Percentiles rank a stretch among this genome's conserved stretches.
These are phyloP conservation scores for Scedosporium boydii DNA, from an alignment of 2,329 filamentous ascomycete species.

Conservation along the genomic window DNA sequence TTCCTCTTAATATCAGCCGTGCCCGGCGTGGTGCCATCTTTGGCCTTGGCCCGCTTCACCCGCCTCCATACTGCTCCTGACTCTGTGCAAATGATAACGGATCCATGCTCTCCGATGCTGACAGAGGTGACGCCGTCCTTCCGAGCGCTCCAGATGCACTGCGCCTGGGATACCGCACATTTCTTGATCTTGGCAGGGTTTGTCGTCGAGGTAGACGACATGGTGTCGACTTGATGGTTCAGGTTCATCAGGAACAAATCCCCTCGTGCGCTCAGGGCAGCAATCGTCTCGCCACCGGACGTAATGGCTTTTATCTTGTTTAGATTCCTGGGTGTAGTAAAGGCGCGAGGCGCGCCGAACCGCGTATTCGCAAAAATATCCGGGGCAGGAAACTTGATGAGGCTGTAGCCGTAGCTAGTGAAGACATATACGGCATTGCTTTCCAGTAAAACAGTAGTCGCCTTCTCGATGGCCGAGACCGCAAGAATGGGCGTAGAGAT, in stretches of 20 bases:
- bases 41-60: constrained; percentile 71
- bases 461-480: constrained; percentile 82
- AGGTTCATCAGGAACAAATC: constrained; percentile 82
- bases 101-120: constrained; percentile 82
- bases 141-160: constrained; percentile 79
- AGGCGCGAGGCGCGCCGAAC: constrained; percentile 14
- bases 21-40: constrained; percentile 45
- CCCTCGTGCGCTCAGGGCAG: constrained; percentile 72
- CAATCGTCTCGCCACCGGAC: constrained; percentile 84
- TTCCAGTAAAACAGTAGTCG: constrained; percentile 75
- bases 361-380: constrained; percentile 57
- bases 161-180: constrained; percentile 66
- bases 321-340: constrained; percentile 40
- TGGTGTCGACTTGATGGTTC: constrained; percentile 55
- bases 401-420: constrained; percentile 92
- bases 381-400: constrained; percentile 67
- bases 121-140: constrained; percentile 84
- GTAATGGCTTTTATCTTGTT: constrained; percentile 61
- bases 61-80: constrained; percentile 91
- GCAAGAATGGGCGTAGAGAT: constrained; percentile 57
- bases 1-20: constrained; percentile 56
- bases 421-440: constrained; percentile 90
- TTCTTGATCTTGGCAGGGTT: constrained; percentile 79
- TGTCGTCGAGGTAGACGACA: constrained; percentile 65
- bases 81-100: constrained; percentile 86